Percentiles rank a stretch among this genome's conserved stretches.
These are phyloP conservation scores for Claviceps sp. DNA, from an alignment of 2,329 filamentous ascomycete species.

Conservation along the genomic window DNA sequence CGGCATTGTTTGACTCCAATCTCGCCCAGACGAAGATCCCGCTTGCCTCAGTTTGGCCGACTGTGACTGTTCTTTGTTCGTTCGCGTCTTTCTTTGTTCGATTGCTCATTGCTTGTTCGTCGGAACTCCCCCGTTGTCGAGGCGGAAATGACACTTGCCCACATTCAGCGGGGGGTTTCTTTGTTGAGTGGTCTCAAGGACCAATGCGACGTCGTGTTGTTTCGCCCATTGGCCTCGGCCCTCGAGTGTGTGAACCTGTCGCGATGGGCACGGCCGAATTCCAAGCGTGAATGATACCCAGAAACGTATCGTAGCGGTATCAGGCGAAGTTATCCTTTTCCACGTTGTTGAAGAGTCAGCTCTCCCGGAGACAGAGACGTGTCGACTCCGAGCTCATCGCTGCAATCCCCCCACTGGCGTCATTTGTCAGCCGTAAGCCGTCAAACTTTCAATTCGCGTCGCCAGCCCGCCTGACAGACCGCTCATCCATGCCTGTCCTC, in stretches of 20 bases:
- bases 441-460: neutral
- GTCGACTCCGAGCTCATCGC: neutral
- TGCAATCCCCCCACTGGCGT: neutral
- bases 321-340: neutral
- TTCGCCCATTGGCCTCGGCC: neutral
- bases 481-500: neutral
- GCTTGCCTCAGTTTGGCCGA: neutral
- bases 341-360: neutral
- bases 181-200: neutral
- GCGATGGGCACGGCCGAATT: neutral
- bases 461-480: neutral
- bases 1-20: neutral
- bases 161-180: neutral
- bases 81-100: neutral
- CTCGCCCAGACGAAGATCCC: neutral
- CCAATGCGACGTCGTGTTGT: neutral
- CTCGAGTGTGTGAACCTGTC: neutral
- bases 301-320: neutral
- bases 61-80: neutral
- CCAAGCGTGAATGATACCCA: neutral
- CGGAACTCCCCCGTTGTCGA: neutral
- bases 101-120: neutral
- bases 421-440: neutral
- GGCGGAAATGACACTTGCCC: neutral
- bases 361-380: neutral